Conservation (phyloP, 2,329 filamentous ascomycete species). For the Cladophialophora immunda region DNA sequence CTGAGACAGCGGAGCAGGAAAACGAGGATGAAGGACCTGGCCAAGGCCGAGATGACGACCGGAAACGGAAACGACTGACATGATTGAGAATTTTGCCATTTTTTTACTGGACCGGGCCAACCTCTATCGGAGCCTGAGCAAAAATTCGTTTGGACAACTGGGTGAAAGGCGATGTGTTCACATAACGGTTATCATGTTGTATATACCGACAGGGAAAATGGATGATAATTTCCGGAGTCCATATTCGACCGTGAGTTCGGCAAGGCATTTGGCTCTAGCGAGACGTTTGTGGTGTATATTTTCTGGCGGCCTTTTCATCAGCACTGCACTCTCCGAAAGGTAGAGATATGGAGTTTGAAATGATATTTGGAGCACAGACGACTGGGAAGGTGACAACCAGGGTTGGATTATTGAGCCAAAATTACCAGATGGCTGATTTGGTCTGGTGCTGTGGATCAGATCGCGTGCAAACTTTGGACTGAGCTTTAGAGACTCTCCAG, state of each 20-base stretch:
- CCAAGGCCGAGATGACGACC: conserved; percentile 67
- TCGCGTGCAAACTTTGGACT: not conserved
- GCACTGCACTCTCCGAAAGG: not conserved
- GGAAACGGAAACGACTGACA: conserved; percentile 67
- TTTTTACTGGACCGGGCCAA: conserved; percentile 9
- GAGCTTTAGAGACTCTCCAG: not conserved
- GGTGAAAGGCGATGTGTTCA: conserved; percentile 3
- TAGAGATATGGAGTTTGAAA: not conserved
- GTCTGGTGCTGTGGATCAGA: not conserved
- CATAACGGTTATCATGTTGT: not conserved
- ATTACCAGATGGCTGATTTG: not conserved
- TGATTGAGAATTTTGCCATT: conserved; percentile 43
- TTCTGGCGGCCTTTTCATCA: not conserved
- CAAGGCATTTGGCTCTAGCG: not conserved
- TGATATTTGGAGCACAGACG: not conserved
- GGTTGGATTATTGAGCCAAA: not conserved
- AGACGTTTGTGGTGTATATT: not conserved
- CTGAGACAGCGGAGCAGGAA: conserved; percentile 71
- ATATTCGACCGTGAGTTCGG: not conserved
- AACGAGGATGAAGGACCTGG: conserved; percentile 67
- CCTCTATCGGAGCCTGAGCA: not conserved
- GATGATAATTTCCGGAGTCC: not conserved
- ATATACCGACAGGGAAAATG: conserved; percentile 3
- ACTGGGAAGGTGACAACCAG: not conserved
- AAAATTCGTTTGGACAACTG: conserved; percentile 5